Base-by-base conservation (phyloP, 257 asterid species). In the Nemophila menziesii region DNA sequence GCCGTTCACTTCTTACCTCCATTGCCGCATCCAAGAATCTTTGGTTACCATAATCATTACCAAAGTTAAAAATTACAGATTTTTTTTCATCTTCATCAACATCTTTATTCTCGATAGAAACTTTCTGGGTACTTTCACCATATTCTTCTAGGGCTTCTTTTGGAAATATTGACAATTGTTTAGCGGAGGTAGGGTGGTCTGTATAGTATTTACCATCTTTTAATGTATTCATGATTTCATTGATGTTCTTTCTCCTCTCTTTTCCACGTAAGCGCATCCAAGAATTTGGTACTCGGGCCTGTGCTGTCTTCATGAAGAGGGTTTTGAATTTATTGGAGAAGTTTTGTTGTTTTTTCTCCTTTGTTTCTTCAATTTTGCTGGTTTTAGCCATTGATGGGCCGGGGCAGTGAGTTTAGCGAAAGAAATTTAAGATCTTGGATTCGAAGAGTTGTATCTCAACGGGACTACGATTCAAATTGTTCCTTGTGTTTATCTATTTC, bases 241-340 rank as follows among this genome's bases (percentile, higher is more conserved):
- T 18, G 24, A 41, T 41, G 46, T 41, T 19, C 14, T 41, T 41
- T 20, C 46, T 22, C 15, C 46, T 19, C 26, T 41, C 20, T 39
- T 39, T 39, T 14, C 43, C 43, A 39, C 20, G 43, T 17, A 39
- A 39, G 5, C 3, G 20, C 43, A 0, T 14, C 43, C 43, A 39
- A n/a, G 43, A 39, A n/a, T 7, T 16, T 8, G 20, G 19, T 0
- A 8, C 19, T 1, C 20, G 17, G 0, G 43, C 15, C 1, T 39
- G 20, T n/a, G 43, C 19, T 4, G 43, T 11, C 10, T 39, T 39
- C 43, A 14, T 39, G 43, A 39, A 39, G 11, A 39, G 43, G 19
- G 6, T 12, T 14, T 39, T 0, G 11, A 39, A 11, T n/a, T 16
- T 39, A 8, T 14, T 39, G 4, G 20, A 5, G 19, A 39, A 14